Conservation (phyloP, 495 filamentous ascomycete species). For the Penicillium bialowiezense region DNA sequence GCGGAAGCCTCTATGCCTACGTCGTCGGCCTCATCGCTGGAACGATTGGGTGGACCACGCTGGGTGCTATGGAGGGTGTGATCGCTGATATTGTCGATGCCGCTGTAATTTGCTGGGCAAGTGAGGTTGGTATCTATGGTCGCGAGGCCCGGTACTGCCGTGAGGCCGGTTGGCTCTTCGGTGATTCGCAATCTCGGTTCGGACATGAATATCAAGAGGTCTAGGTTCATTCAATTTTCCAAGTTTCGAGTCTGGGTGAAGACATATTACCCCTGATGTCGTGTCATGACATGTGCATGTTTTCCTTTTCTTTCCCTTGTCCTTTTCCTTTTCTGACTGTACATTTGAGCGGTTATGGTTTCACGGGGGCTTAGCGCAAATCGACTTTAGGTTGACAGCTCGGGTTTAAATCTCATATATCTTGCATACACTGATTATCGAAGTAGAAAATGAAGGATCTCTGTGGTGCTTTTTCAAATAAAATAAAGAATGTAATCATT, state of each 20-base stretch:
- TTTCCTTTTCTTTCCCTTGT: too few species aligned
- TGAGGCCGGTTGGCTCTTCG: slow-evolving; percentile 81
- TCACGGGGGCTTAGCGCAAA: background rate
- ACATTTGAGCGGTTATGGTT: slow-evolving; percentile 8
- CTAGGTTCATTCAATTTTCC: slow-evolving; percentile 1
- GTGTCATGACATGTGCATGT: slow-evolving; percentile 2
- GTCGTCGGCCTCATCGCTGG: slow-evolving; percentile 88
- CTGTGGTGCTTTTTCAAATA: too few species aligned
- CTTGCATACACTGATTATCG: background rate
- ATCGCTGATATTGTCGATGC: slow-evolving; percentile 91
- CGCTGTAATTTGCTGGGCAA: slow-evolving; percentile 88
- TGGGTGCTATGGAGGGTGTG: slow-evolving; percentile 94
- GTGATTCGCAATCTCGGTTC: slow-evolving; percentile 38
- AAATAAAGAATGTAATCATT: slow-evolving; percentile 1
- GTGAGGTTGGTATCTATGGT: slow-evolving; percentile 68
- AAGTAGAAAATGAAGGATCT: too few species aligned
- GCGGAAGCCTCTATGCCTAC: slow-evolving; percentile 92
- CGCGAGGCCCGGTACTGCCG: slow-evolving; percentile 78
- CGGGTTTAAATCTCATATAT: background rate
- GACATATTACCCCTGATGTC: too few species aligned
- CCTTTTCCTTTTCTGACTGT: too few species aligned
- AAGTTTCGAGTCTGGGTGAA: too few species aligned
- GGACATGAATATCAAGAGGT: slow-evolving; percentile 19
- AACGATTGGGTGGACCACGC: slow-evolving; percentile 89
- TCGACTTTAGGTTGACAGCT: background rate